These are phyloP conservation scores for Beauveria varroae DNA, from an alignment of 2,329 filamentous ascomycete genomes.

Conservation along the genomic window DNA sequence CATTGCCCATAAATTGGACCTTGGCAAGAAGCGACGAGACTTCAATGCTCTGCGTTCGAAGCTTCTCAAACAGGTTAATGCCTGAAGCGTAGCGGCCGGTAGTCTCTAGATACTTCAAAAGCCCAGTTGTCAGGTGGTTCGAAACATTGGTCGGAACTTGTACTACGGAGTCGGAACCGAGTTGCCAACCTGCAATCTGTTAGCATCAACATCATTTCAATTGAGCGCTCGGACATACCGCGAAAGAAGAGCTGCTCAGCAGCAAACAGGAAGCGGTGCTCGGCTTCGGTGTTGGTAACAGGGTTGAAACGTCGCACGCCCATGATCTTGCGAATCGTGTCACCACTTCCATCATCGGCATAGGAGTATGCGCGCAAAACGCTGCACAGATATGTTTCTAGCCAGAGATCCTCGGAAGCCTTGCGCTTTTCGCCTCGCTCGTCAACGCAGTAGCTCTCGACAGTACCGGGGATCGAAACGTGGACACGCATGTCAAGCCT, in stretches of 20 bases:
- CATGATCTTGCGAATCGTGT: constrained; percentile 92
- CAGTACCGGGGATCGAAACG: constrained; percentile 90
- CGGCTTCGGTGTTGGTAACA: constrained; percentile 94
- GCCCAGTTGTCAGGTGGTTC: constrained; percentile 89
- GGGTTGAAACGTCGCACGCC: constrained; percentile 97
- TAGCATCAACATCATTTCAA: constrained; percentile 8
- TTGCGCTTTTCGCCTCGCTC: constrained; percentile 92
- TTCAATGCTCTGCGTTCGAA: constrained; percentile 82
- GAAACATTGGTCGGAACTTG: constrained; percentile 96
- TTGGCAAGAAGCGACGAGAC: constrained; percentile 88
- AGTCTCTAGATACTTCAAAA: constrained; percentile 90
- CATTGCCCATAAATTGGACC: constrained; percentile 88
- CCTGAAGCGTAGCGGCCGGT: constrained; percentile 91
- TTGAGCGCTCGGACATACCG: constrained; percentile 42
- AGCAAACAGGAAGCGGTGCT: constrained; percentile 90
- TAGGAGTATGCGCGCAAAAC: constrained; percentile 93
- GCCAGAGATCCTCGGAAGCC: constrained; percentile 88
- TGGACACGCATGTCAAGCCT: constrained; percentile 97
- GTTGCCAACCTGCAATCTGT: constrained; percentile 65
- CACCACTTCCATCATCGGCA: constrained; percentile 88
- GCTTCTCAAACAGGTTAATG: constrained; percentile 96
- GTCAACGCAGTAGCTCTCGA: constrained; percentile 96
- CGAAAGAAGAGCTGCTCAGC: constrained; percentile 93
- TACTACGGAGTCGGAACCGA: constrained; percentile 93
- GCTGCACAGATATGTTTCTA: constrained; percentile 95